A percentile compares a stretch with the other conserved stretches of the same genome.
phyloP scores from a whole-genome alignment of 805 yeast genomes.

The Ogataea parapolymorpha region DNA sequence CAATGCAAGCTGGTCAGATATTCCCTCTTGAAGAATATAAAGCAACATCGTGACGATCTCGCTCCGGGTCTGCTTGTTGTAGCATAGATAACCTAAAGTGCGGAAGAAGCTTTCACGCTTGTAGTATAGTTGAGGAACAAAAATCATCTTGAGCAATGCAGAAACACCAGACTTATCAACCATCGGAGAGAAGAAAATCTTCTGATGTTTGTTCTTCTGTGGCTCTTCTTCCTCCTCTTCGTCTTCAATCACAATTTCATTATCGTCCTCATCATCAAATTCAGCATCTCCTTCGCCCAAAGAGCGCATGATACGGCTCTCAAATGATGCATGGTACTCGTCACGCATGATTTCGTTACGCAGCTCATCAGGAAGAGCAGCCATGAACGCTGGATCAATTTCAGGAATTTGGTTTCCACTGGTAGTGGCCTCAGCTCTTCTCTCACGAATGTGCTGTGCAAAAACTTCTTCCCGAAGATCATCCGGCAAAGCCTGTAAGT shows the following conservation, averaged over 20 bases:
- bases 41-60: slow-evolving; percentile 70
- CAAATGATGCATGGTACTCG: slow-evolving; percentile 24
- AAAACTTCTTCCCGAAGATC: slow-evolving; percentile 91
- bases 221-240: slow-evolving; percentile 14
- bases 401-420: slow-evolving; percentile 52
- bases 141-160: slow-evolving; percentile 64
- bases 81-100: slow-evolving; percentile 63
- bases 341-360: slow-evolving; percentile 28
- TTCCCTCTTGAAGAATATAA: slow-evolving; percentile 74
- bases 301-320: slow-evolving; percentile 18
- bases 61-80: slow-evolving; percentile 71
- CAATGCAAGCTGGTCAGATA: slow-evolving; percentile 53
- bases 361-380: slow-evolving; percentile 63
- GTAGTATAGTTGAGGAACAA: slow-evolving; percentile 64
- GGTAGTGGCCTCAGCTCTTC: slow-evolving; percentile 53
- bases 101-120: slow-evolving; percentile 64
- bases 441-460: slow-evolving; percentile 75
- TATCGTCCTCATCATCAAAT: slow-evolving; percentile 21
- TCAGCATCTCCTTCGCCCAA: slow-evolving; percentile 11
- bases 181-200: slow-evolving; percentile 56
- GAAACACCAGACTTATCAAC: slow-evolving; percentile 76
- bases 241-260: slow-evolving; percentile 17
- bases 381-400: slow-evolving; percentile 74
- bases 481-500: slow-evolving; percentile 84
- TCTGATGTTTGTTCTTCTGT: slow-evolving; percentile 30